Base-by-base conservation (phyloP, 495 filamentous ascomycete genomes). In the Neurospora cerealis region DNA sequence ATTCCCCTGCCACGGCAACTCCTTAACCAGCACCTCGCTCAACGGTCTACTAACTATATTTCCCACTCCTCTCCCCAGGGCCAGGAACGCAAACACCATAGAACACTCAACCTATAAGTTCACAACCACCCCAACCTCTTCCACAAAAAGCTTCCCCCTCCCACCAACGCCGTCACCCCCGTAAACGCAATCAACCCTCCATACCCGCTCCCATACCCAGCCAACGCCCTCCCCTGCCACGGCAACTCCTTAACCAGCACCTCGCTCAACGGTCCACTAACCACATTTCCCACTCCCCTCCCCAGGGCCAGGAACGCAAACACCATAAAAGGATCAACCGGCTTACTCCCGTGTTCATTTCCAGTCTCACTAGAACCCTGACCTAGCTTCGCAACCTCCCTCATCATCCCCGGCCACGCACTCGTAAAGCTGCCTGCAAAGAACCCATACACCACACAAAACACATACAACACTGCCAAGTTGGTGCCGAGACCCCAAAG, bases 361-460 rank as follows among this genome's bases (percentile, higher is more conserved):
- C 60, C 69, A 15, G 60, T n/a, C 39, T 32, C 62, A 34, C 28
- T 21, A 41, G n/a, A 4, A 85, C 82, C 41, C 87, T 84, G 39
- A 86, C 75, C 7, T 79, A 80, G 73, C 86, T 86, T 72, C 2
- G 75, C 74, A 34, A 92, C 81, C 74, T 88, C 83, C 17, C 83
- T 87, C 70, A 90, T 87, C 34, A 91, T 84, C 1, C 87, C 91
- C 0, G 88, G 85, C 86, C 89, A 92, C 2, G 87, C 89, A 0
- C 83, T 84, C 2, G 85, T 87, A 73, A 81, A 84, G 28, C 74
- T 72, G 0, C 83, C 82, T 0, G 82, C 82, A 75, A 91, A 93
- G 72, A 93, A 83, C 4, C 92, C 92, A 80, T 92, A 93, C 2
- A 88, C 79, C 8, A 93, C 76, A 28, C 87, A 88, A 76, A 93